These are phyloP conservation scores for Aspergillus terreus DNA, from an alignment of 2,329 filamentous ascomycete species.

Conservation along the genomic window DNA sequence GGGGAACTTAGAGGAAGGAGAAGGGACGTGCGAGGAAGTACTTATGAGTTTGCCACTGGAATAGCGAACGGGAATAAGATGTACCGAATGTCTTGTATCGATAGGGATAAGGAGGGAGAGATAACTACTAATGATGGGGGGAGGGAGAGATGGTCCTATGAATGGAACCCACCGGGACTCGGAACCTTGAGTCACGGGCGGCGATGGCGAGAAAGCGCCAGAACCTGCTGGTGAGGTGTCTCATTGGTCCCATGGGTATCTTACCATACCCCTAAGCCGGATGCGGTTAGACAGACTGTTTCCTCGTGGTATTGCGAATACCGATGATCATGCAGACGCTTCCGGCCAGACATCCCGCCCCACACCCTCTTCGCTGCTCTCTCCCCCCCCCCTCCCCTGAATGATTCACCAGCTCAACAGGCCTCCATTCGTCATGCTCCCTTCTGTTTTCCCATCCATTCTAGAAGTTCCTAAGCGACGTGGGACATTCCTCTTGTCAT, in stretches of 20 bases:
- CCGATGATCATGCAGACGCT: constrained; percentile 10
- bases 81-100: constrained; percentile 2
- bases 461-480: background rate
- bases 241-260: constrained; percentile 4
- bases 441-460: background rate
- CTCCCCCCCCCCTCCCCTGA: constrained; percentile 10
- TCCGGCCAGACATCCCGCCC: constrained; percentile 6
- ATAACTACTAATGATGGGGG: background rate
- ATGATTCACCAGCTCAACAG: constrained; percentile 7
- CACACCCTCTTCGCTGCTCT: constrained; percentile 4
- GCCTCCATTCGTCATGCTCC: background rate
- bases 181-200: constrained; percentile 14
- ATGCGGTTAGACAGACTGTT: constrained; percentile 1
- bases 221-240: constrained; percentile 12
- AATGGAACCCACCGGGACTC: constrained; percentile 15
- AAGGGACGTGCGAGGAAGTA: constrained; percentile 16
- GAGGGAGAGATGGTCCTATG: constrained; percentile 9
- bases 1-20: constrained; percentile 16
- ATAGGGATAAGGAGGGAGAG: constrained; percentile 16
- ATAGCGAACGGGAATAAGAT: constrained; percentile 8
- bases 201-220: constrained; percentile 15
- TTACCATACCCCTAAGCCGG: background rate
- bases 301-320: constrained; percentile 22
- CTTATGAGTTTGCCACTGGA: constrained; percentile 9
- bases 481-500: background rate